Base-by-base conservation (phyloP, 208 protist genomes). In the Phytomonas serpens region DNA sequence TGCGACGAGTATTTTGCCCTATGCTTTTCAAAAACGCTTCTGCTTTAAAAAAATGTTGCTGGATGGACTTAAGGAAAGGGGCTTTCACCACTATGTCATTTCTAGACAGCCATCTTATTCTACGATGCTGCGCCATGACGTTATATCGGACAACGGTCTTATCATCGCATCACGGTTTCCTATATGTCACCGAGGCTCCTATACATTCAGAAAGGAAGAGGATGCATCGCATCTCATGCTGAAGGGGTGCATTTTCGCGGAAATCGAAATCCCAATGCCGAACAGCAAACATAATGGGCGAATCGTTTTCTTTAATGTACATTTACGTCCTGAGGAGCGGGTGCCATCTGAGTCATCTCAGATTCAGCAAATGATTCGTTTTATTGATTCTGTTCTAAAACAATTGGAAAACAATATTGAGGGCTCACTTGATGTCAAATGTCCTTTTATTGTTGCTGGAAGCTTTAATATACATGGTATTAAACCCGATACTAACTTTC, bases 391-490 rank as follows among this genome's bases (percentile, higher is more conserved):
- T 2, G 85, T 91, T 3, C 73, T 96, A 79, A 40, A 78, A 42
- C 82, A 90, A 74, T 65, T 94, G n/a, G 63, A 70, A 42, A 57
- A 78, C 16, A 69, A 62, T 67, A 67, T 67, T 10, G 37, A 67
- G 63, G 64, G 62, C 51, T 30, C 64, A 61, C 67, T 64, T 0
- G 57, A 31, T 3, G 27, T 36, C 14, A 74, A 73, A 13, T 76
- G 83, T 36, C 88, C 87, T 23, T 93, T 94, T 65, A 80, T 94
- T 33, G 75, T 96, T 31, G 84, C 87, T 11, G 92, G 92, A 19
- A 89, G 94, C 71, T 91, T 96, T 73, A 93, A 94, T 72, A 84
- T 94, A 51, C 74, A 87, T 67, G 91, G 87, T 38, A 90, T 96
- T 11, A 83, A 93, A 64, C 42, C 78, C 0, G 63, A 76, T 47